Percentiles rank a stretch among this genome's conserved stretches.
phyloP scores from a whole-genome alignment of 1,284 basidiomycete species.

The Bjerkandera adusta region DNA sequence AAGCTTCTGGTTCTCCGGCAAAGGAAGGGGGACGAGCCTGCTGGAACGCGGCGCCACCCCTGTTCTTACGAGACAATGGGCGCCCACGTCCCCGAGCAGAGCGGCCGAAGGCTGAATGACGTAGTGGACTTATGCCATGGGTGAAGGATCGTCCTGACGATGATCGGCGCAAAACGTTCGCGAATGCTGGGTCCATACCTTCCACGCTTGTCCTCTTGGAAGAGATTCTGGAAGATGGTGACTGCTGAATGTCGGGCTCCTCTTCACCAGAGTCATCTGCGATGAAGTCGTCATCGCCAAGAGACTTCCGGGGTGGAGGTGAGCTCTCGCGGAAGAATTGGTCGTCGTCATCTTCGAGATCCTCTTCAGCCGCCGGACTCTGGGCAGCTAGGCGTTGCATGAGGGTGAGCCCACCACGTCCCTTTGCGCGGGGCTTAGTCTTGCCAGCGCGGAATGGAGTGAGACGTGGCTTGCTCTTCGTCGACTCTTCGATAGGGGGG shows the following conservation, averaged over 20 bases:
- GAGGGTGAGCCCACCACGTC: constrained; percentile 49
- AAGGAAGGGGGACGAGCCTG: constrained; percentile 66
- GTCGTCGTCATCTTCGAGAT: constrained; percentile 40
- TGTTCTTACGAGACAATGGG: constrained; percentile 45
- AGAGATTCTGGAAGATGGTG: constrained; percentile 33
- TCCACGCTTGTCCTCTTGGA: constrained; percentile 70
- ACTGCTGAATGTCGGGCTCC: constrained; percentile 36
- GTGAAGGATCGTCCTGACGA: constrained; percentile 51
- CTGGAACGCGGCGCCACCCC: constrained; percentile 65
- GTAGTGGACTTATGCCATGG: constrained; percentile 53
- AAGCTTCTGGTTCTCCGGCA: constrained; percentile 64
- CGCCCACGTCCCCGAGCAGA: constrained; percentile 50
- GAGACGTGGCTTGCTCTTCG: constrained; percentile 28
- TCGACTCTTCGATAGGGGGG: constrained; percentile 28
- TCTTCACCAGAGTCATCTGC: constrained; percentile 37
- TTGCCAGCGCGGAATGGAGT: constrained; percentile 36
- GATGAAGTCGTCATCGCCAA: constrained; percentile 38
- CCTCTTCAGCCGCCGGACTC: constrained; percentile 51
- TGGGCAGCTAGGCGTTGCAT: constrained; percentile 59
- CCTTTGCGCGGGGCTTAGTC: constrained; percentile 29
- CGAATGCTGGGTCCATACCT: constrained; percentile 82
- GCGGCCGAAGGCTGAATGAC: constrained; percentile 49
- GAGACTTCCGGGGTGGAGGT: constrained; percentile 47
- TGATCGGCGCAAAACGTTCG: constrained; percentile 66
- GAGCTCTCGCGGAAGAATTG: constrained; percentile 33